Conservation (phyloP, 768 basidiomycete species). For the Leccinum barrowsii region DNA sequence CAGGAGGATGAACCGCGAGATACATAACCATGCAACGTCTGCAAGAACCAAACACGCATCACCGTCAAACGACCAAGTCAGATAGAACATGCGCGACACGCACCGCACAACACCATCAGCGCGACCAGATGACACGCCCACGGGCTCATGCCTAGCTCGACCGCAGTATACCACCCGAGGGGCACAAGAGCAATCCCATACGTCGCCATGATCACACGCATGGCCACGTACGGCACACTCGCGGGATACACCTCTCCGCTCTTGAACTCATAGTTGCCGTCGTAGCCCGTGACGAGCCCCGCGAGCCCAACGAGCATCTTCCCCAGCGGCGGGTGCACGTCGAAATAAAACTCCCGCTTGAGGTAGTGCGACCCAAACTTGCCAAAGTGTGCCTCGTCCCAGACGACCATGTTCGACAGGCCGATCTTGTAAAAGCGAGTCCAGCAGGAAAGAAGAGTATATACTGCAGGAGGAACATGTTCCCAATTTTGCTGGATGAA, state of each 20-base stretch:
- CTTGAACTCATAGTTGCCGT: slow-evolving; percentile 91
- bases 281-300: slow-evolving; percentile 86
- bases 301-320: slow-evolving; percentile 98
- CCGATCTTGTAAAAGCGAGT: slow-evolving; percentile 95
- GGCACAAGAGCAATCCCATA: slow-evolving; percentile 97
- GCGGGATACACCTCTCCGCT: slow-evolving; percentile 84
- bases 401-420: slow-evolving; percentile 78
- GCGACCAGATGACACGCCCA: slow-evolving; percentile 91
- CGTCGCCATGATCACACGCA: slow-evolving; percentile 91
- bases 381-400: slow-evolving; percentile 99
- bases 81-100: slow-evolving; percentile 24
- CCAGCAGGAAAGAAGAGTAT: slow-evolving; percentile 92
- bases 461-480: slow-evolving; percentile 73
- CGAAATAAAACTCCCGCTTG: slow-evolving; percentile 98
- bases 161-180: slow-evolving; percentile 93
- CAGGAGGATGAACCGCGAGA: slow-evolving; percentile 94
- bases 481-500: slow-evolving; percentile 79
- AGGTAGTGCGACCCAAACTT: slow-evolving; percentile 98
- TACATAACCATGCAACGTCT: slow-evolving; percentile 97
- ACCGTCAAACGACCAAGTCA: not conserved
- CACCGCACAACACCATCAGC: slow-evolving; percentile 89
- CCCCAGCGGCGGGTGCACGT: slow-evolving; percentile 96
- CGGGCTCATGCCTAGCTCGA: slow-evolving; percentile 87
- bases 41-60: not conserved
- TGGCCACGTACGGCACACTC: slow-evolving; percentile 85